phyloP scores from a whole-genome alignment of 495 filamentous ascomycete genomes.

The Cenococcum geophilum region DNA sequence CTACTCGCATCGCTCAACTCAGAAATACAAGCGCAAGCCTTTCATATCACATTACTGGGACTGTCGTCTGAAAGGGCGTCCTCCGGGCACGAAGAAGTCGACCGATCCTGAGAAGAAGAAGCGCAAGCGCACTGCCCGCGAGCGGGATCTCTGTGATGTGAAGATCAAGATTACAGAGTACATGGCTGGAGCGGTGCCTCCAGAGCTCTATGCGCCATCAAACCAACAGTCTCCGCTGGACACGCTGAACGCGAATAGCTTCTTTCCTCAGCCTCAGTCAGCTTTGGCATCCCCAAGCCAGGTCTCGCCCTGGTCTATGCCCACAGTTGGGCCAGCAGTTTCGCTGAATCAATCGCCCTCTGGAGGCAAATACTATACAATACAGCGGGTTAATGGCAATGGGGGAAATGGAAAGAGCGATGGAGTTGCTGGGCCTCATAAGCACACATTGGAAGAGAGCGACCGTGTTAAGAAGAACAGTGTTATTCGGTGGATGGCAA shows the following conservation, averaged over 20 bases:
- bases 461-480: slow-evolving; percentile 84
- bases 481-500: slow-evolving; percentile 60
- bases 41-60: slow-evolving; percentile 87
- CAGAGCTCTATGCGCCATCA: slow-evolving; percentile 14
- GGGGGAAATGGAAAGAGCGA: slow-evolving; percentile 67
- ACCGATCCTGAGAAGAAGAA: slow-evolving; percentile 86
- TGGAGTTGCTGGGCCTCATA: slow-evolving; percentile 60
- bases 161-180: slow-evolving; percentile 92
- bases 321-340: slow-evolving; percentile 1
- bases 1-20: slow-evolving; percentile 84
- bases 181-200: slow-evolving; percentile 51
- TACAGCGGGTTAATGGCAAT: slow-evolving; percentile 66
- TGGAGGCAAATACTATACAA: slow-evolving; percentile 37
- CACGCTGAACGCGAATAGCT: background rate
- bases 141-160: slow-evolving; percentile 78
- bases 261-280: background rate
- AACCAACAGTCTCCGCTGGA: slow-evolving; percentile 21
- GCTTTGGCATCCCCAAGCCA: background rate
- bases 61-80: slow-evolving; percentile 79
- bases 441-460: slow-evolving; percentile 70
- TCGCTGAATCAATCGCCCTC: slow-evolving; percentile 7
- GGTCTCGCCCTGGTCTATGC: slow-evolving; percentile 15
- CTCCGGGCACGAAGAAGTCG: slow-evolving; percentile 77
- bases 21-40: slow-evolving; percentile 76
- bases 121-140: slow-evolving; percentile 69